Conservation (phyloP, 495 filamentous ascomycete genomes). For the Astrocystis sublimbata region DNA sequence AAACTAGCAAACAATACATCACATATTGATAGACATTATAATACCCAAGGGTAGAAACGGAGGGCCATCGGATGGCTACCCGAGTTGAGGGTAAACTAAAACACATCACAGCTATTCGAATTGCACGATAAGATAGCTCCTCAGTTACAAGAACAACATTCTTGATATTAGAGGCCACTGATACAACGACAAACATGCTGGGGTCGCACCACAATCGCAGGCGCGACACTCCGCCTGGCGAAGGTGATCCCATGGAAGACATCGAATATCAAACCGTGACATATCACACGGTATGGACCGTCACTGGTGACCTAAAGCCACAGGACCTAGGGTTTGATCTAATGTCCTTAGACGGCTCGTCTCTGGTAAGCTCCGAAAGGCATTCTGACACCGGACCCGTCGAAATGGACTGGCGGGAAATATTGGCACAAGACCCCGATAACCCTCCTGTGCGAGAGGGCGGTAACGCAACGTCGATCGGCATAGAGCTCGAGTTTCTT, state of each 20-base stretch:
- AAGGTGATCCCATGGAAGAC: background rate
- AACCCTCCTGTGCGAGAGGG: background rate
- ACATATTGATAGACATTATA: too few relatives aligned
- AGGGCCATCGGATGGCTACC: too few relatives aligned
- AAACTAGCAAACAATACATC: too few relatives aligned
- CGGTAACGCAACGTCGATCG: slow-evolving; percentile 19
- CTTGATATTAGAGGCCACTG: too few relatives aligned
- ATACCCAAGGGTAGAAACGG: too few relatives aligned
- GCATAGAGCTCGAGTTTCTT: slow-evolving; percentile 25
- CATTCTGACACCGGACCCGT: too few relatives aligned
- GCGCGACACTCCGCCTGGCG: background rate
- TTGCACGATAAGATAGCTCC: background rate
- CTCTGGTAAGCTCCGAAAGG: too few relatives aligned
- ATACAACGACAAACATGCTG: background rate
- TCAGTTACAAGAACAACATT: background rate
- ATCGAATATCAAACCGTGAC: background rate
- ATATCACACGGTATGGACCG: too few relatives aligned
- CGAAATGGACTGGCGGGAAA: background rate
- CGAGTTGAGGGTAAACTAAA: background rate
- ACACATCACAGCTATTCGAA: background rate
- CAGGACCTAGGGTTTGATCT: too few relatives aligned
- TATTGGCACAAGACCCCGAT: background rate
- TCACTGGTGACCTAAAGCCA: too few relatives aligned
- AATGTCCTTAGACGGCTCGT: too few relatives aligned
- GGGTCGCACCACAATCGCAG: background rate